Conservation (phyloP, 1,139 yeast genomes). For the Debaryomyces sp. region DNA sequence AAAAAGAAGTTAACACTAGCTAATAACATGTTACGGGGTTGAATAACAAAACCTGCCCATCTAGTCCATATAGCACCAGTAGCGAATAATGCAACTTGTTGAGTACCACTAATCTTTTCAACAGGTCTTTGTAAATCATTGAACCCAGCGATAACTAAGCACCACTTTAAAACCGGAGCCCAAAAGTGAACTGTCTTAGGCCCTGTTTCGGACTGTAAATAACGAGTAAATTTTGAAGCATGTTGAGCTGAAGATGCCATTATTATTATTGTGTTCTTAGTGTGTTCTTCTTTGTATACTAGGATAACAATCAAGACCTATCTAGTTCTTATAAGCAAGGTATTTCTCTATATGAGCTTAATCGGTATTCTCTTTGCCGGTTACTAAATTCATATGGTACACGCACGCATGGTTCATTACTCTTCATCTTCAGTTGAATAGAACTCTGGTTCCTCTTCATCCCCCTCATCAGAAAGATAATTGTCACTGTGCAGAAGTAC, state of each 20-base stretch:
- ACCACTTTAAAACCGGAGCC: constrained; percentile 78
- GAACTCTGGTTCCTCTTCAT: constrained; percentile 4
- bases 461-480: background rate
- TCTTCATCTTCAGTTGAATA: constrained; percentile 1
- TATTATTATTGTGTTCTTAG: constrained; percentile 6
- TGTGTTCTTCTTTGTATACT: background rate
- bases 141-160: constrained; percentile 87
- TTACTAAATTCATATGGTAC: background rate
- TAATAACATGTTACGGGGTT: constrained; percentile 81
- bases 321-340: background rate
- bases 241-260: constrained; percentile 51
- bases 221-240: constrained; percentile 68
- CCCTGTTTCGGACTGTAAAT: constrained; percentile 86
- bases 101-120: constrained; percentile 88
- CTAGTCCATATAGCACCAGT: constrained; percentile 98
- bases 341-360: background rate
- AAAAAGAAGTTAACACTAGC: constrained; percentile 95
- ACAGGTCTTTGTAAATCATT: constrained; percentile 89
- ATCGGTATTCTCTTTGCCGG: constrained; percentile 6
- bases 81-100: constrained; percentile 84
- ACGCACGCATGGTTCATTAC: background rate
- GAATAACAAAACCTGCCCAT: constrained; percentile 91
- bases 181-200: constrained; percentile 96
- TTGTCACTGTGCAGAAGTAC: background rate
- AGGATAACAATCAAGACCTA: background rate